Percentiles rank a stretch among this genome's conserved stretches.
These are phyloP conservation scores for Periconia sp. DNA, from an alignment of 2,329 filamentous ascomycete species.

Conservation along the genomic window DNA sequence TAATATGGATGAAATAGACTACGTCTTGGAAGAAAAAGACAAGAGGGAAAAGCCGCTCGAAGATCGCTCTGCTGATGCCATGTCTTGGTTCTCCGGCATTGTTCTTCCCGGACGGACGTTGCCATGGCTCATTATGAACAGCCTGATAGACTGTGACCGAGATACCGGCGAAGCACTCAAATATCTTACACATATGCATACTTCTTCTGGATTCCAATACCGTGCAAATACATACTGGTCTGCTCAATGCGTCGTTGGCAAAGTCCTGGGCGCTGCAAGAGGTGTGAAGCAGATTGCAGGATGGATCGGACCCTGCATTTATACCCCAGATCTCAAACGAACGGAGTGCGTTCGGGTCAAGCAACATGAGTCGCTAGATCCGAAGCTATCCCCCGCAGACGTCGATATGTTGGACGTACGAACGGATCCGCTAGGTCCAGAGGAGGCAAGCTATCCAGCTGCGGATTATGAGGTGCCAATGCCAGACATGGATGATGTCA, in stretches of 20 bases:
- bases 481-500: slow-evolving; percentile 59
- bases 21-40: slow-evolving; percentile 63
- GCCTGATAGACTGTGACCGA: slow-evolving; percentile 73
- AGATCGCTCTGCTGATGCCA: slow-evolving; percentile 69
- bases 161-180: slow-evolving; percentile 67
- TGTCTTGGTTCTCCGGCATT: slow-evolving; percentile 77
- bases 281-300: slow-evolving; percentile 71
- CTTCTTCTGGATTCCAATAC: slow-evolving; percentile 74
- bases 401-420: slow-evolving; percentile 67
- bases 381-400: slow-evolving; percentile 58
- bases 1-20: slow-evolving; percentile 66
- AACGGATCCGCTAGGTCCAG: slow-evolving; percentile 69
- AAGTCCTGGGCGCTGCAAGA: slow-evolving; percentile 66
- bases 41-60: slow-evolving; percentile 50
- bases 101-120: slow-evolving; percentile 70
- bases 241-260: slow-evolving; percentile 70
- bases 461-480: slow-evolving; percentile 66
- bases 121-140: slow-evolving; percentile 77
- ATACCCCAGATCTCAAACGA: slow-evolving; percentile 65
- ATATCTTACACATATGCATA: slow-evolving; percentile 67
- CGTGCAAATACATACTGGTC: slow-evolving; percentile 79
- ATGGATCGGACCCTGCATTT: slow-evolving; percentile 73
- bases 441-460: slow-evolving; percentile 63
- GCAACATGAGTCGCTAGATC: slow-evolving; percentile 60
- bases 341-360: slow-evolving; percentile 72